Base-by-base conservation (phyloP, 768 basidiomycete genomes). In the Xerocomus potaroensis region DNA sequence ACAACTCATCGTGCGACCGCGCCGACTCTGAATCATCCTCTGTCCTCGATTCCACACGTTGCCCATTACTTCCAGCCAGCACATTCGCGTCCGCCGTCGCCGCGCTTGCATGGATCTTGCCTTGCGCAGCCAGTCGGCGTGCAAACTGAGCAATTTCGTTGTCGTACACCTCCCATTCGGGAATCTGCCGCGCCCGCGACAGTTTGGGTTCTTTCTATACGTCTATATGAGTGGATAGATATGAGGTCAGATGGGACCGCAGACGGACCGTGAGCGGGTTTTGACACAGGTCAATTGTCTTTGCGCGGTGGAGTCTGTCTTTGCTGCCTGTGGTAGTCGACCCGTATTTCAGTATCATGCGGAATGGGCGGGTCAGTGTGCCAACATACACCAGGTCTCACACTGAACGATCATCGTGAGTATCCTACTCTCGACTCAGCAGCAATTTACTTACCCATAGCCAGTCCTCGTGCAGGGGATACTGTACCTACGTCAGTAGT, bases 111-210 rank as follows among this genome's bases (percentile, higher is more conserved):
- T 74, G 79, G 47, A 91, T 83, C 53, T 77, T 72, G 21, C 89
- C 89, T 23, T 80, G 74, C 11, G 81, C 73, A 3, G 86, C 83
- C 36, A 95, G 72, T 43, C 79, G 74, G 21, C 79, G 76, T 0
- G 88, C 84, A 51, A 99, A 91, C 22, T 69, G 75, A 2, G 94
- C 85, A 42, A 98, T 93, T 67, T 99, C 93, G 5, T 71, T 60
- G 64, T 99, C 95, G 61, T 97, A 98, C 40, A 80, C 79, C 52
- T 95, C 92, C 96, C 96, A 99, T 62, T 98, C 96, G 0, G 96
- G 95, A 43, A 98, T 96, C 58, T 92, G 83, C 30, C 94, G 80
- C 4, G 96, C 96, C 19, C 96, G 81, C 4, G 84, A 79, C 5
- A 98, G 76, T 65, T 98, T 99, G 5, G 94, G 94, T 62, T 98